Evolutionary conservation across 345 rosid species (phyloP), one percentile per base, ranked within the genome.

Genomic region (Balakata baccata): DNA sequence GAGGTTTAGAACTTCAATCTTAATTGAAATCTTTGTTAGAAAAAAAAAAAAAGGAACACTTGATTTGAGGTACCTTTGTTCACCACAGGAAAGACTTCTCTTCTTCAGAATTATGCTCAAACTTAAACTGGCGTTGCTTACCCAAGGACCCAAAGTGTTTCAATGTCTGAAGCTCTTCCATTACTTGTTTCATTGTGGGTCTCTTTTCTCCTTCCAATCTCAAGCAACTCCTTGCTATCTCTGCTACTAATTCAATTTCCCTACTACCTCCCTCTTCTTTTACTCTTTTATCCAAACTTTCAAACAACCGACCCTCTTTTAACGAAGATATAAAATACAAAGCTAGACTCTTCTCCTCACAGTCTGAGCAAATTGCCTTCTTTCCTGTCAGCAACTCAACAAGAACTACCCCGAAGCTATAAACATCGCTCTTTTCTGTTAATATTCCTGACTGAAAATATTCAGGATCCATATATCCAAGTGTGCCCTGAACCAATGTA

Each of bases 171-270:
- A 87, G 74, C 51, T 83, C 85, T 68, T 51, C 12, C 0, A 59
- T 61, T 16, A 78, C 86, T 53, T 87, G 71, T 65, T 77, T 87
- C 89, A 84, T 87, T 38, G 75, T 56, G 11, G 90, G 89, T 45
- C 86, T 73, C 22, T 84, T 74, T 23, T 76, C 80, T 17, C 87
- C 86, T 51, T 78, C 76, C 11, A 75, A 18, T 41, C 47, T 65
- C 64, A 87, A 75, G 47, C 88, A 85, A 14, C 82, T 80, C 54
- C 12, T 75, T 11, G 81, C 88, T 1, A 87, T 72, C 57, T 64
- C 80, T 4, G 83, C 85, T 6, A 84, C 81, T 17, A 61, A 76
- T 64, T 64, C 39, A 11, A 83, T 63, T 49, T 81, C 69, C 6
- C 67, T 67, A 8, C 20, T 70, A 13, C 69, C 69, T 23, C 58